Evolutionary conservation across 768 basidiomycete genomes (phyloP).

Genomic region (Dacryopinax primogenitus): DNA sequence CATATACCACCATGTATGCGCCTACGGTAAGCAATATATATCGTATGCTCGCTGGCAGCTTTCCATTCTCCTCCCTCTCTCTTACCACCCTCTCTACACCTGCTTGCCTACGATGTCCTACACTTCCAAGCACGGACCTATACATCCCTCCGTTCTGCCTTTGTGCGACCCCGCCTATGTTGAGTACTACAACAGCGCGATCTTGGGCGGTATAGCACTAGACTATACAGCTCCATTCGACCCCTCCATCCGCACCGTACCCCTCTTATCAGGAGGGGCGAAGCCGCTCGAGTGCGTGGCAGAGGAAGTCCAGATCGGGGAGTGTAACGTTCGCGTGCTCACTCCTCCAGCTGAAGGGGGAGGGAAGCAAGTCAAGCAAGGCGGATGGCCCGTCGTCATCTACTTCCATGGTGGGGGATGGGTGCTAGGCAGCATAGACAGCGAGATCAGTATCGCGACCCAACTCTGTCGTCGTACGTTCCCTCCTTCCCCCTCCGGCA

Average conservation of each 20-base stretch:
- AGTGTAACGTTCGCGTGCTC: conserved; percentile 48
- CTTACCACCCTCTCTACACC: not conserved
- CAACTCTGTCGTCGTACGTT: conserved; percentile 44
- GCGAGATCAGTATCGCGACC: conserved; percentile 49
- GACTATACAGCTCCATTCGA: conserved; percentile 51
- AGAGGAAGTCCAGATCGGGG: conserved; percentile 34
- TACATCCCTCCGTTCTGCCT: conserved; percentile 48
- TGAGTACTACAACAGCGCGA: conserved; percentile 39
- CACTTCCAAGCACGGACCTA: conserved; percentile 25
- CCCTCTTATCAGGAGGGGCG: conserved; percentile 46
- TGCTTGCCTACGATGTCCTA: not conserved
- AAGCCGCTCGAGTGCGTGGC: conserved; percentile 29
- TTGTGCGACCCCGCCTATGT: conserved; percentile 56
- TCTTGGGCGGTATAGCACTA: conserved; percentile 30
- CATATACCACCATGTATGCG: not conserved
- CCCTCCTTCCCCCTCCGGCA: not conserved
- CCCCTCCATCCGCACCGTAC: conserved; percentile 40
- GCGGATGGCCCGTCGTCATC: conserved; percentile 59
- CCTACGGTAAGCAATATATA: not conserved
- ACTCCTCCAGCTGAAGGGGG: conserved; percentile 39
- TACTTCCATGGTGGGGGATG: conserved; percentile 71
- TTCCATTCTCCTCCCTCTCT: not conserved
- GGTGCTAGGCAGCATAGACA: conserved; percentile 50
- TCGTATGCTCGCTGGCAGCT: not conserved
- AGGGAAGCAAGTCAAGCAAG: conserved; percentile 29